Base-by-base conservation (phyloP, 2,329 filamentous ascomycete species). In the Pyricularia pennisetigena region DNA sequence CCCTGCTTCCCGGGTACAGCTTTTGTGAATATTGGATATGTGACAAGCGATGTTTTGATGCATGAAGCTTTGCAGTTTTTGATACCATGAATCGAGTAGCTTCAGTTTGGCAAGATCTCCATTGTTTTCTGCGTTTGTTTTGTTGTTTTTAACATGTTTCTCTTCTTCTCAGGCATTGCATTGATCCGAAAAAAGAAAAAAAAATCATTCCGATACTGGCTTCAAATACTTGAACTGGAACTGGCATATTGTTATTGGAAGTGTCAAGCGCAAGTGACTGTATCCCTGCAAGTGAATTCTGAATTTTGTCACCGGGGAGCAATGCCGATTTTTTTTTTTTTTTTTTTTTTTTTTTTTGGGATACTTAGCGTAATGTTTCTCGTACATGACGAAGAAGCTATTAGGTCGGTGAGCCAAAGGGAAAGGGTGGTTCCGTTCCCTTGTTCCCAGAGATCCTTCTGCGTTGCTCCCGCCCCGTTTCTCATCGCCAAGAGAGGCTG, bases 1-100 rank as follows among this genome's bases (percentile, higher is more conserved):
- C 16, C 83, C 85, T 14, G 70, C 72, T 26, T 62, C 59, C 10
- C 59, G 59, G 26, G 59, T 30, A 28, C 59, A 62, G 28, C 59
- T 62, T 20, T 20, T 62, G 24, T 62, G 59, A 62, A 62, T 16
- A 28, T 62, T 62, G 59, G 59, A 28, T 62, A 20, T 62, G 59
- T 28, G 59, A 28, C 4, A 14, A 24, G 26, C 59, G 59, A 54
- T 5, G n/a, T 54, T 54, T 16, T n/a, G 16, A 54, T 54, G 41
- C 20, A 41, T 54, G 16, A 54, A 54, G 6, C 20, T 54, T 54
- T 54, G 41, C 41, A 6, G 41, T 54, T 54, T 54, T 54, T 54
- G 41, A 54, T 54, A 54, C 41, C 41, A 54, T 54, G 41, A 54
- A 54, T n/a, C 41, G 41, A 54, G 41, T 54, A n/a, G 20, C 41